Evolutionary conservation across 2,329 filamentous ascomycete genomes (phyloP).

Genomic region (Ascomycota sp.): DNA sequence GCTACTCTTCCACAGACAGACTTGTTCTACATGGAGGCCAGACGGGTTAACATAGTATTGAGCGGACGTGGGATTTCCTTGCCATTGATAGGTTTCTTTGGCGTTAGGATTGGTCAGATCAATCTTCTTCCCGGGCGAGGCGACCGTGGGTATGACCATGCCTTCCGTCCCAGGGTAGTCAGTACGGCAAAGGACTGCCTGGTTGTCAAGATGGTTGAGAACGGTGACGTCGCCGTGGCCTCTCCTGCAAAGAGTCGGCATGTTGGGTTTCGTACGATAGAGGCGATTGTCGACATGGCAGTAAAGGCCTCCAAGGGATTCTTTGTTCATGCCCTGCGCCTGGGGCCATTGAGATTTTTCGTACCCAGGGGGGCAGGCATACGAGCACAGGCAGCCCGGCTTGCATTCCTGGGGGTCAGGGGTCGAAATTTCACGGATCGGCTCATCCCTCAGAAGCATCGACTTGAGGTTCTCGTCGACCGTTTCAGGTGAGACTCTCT

Average conservation of each 20-base stretch:
- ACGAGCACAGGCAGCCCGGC: constrained; percentile 61
- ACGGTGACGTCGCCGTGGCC: constrained; percentile 54
- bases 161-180: constrained; percentile 87
- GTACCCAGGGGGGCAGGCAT: constrained; percentile 79
- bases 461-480: constrained; percentile 27
- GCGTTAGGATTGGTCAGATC: constrained; percentile 59
- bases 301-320: constrained; percentile 75
- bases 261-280: constrained; percentile 49
- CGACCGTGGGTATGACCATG: constrained; percentile 61
- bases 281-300: constrained; percentile 59
- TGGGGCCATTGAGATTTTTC: constrained; percentile 80
- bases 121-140: constrained; percentile 35
- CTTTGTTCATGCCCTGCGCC: constrained; percentile 54
- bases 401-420: constrained; percentile 43
- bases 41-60: constrained; percentile 94
- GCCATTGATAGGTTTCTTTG: constrained; percentile 56
- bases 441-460: no score
- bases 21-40: constrained; percentile 43
- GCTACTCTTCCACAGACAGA: constrained; percentile 53
- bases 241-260: constrained; percentile 50
- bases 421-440: constrained; percentile 46
- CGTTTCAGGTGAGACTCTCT: no score
- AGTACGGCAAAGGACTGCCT: constrained; percentile 71
- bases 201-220: constrained; percentile 47
- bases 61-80: constrained; percentile 56